Evolutionary conservation across 2,329 filamentous ascomycete species (phyloP).

Genomic region (Coniochaeta sp.): DNA sequence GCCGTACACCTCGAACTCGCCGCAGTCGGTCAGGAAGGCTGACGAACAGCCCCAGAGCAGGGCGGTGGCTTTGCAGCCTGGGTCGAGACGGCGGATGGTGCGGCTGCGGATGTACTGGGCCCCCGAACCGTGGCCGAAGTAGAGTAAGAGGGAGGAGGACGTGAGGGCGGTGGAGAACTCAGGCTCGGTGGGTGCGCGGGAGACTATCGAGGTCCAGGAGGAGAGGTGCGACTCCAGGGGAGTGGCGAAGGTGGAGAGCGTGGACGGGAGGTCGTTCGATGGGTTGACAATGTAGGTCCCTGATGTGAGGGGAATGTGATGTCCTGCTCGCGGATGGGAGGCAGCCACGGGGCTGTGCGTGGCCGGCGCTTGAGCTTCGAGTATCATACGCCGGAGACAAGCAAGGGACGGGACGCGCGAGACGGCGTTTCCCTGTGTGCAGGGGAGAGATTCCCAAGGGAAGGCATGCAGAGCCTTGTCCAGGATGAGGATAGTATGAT

Average conservation of each 20-base stretch:
- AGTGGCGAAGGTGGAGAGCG: constrained; percentile 65
- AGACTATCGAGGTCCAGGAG: constrained; percentile 63
- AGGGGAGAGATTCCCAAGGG: constrained; percentile 93
- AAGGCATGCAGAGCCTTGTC: constrained; percentile 88
- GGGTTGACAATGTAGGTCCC: constrained; percentile 87
- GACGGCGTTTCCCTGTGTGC: constrained; percentile 69
- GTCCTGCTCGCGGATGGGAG: constrained; percentile 29
- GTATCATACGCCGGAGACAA: constrained; percentile 68
- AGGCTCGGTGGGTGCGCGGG: constrained; percentile 62
- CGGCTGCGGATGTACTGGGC: constrained; percentile 88
- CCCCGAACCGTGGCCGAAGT: constrained; percentile 94
- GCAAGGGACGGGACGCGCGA: constrained; percentile 84
- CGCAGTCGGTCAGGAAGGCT: constrained; percentile 69
- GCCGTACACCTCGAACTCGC: constrained; percentile 85
- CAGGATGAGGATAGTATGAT: constrained; percentile 79
- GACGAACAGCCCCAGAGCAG: constrained; percentile 95
- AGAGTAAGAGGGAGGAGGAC: constrained; percentile 67
- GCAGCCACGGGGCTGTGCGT: constrained; percentile 11
- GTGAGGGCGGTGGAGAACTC: constrained; percentile 67
- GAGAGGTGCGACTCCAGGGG: constrained; percentile 55
- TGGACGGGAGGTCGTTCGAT: constrained; percentile 71
- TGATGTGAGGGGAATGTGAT: constrained; percentile 44
- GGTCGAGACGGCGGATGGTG: constrained; percentile 69
- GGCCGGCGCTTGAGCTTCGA: constrained; percentile 35
- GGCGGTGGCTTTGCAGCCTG: constrained; percentile 61